Evolutionary conservation across 164 flowering plant species (phyloP).

Genomic region (Euptelea pleiosperma): DNA sequence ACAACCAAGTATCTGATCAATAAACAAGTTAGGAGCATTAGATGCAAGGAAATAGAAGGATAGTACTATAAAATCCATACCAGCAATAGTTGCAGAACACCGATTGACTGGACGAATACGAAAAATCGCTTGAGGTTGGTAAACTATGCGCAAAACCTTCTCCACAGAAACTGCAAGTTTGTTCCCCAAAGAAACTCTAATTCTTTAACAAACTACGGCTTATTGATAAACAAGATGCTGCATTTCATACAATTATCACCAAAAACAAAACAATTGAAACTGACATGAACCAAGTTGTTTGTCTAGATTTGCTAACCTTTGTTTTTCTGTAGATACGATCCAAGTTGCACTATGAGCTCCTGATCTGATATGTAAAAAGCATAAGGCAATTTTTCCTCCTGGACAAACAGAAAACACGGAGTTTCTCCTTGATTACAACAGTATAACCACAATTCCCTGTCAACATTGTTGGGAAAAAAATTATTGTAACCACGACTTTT

Average conservation of each 20-base stretch:
- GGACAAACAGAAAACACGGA: conserved; percentile 14
- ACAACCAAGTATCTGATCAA: too few species aligned
- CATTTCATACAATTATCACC: neutral
- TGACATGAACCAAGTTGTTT: neutral
- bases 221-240: neutral
- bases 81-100: conserved; percentile 91
- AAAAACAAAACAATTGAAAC: conserved; percentile 1
- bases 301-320: conserved; percentile 48
- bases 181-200: neutral
- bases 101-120: conserved; percentile 89
- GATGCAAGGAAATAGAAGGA: neutral
- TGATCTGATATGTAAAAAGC: conserved; percentile 81
- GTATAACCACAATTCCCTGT: neutral
- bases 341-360: conserved; percentile 76
- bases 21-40: neutral
- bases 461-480: too few species aligned
- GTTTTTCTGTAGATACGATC: conserved; percentile 67
- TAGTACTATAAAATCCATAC: conserved; percentile 29
- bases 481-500: too few species aligned
- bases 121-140: conserved; percentile 94
- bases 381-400: conserved; percentile 93
- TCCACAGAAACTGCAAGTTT: conserved; percentile 73
- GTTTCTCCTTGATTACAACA: neutral
- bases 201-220: neutral
- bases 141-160: conserved; percentile 74